Evolutionary conservation across 2,329 filamentous ascomycete species (phyloP), one percentile per base, ranked within the genome.

Genomic region (Ophiostoma sp.): DNA sequence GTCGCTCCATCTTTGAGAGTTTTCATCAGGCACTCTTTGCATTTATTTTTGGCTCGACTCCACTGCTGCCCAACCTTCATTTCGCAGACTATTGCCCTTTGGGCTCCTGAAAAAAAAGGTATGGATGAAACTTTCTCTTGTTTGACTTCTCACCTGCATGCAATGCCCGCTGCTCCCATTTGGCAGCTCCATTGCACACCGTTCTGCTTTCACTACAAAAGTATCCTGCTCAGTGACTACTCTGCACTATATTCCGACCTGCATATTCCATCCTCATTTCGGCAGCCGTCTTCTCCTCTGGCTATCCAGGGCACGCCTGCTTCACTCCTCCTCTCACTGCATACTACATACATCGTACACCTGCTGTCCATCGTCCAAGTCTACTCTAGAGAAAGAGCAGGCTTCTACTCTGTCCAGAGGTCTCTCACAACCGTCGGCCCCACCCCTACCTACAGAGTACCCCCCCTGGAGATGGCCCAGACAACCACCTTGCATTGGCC

Each of bases 1-100:
- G 5, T 36, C 39, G 17, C 33, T 36, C 57, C 23, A 33, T 62
- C 27, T 54, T 10, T 23, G 83, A 86, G 72, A 87, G n/a, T 60
- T n/a, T 48, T 39, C 35, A 10, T 65, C 68, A 69, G 67, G 67
- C 54, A 64, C 15, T 31, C 27, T 31, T 31, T 48, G 15, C 4
- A 36, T 20, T 36, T 39, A 57, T 33, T 66, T 52, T 10, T 36
- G 23, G 17, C 27, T 65, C 65, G 67, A 67, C 71, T 71, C 70
- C 72, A 71, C 72, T 73, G 72, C 67, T 73, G 72, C 72, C 72
- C 72, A 73, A 73, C 72, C 41, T 33, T 36, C 64, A 33, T 64
- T 33, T 64, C 33, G 60, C 57, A n/a, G 52, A 57, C 27, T 62
- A 62, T 27, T 57, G 52, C 52, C 23, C 23, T 27, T 57, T 57